Base-by-base conservation (phyloP, 2,329 filamentous ascomycete genomes). In the Alternaria triticimaculans region DNA sequence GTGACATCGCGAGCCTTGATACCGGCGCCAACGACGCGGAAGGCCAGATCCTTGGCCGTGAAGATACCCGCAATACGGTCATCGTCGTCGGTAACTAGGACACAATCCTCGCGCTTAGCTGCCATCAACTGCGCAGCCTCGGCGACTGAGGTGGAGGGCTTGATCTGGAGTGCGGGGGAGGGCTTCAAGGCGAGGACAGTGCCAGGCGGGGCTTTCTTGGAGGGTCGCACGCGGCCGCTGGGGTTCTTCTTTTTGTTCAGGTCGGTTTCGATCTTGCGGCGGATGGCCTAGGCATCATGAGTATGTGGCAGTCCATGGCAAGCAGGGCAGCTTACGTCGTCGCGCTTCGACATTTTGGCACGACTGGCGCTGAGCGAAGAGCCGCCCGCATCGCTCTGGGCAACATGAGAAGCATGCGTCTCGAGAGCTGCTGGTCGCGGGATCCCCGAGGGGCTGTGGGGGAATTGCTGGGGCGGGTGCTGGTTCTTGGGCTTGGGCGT, bases 91-190 rank as follows among this genome's bases (percentile, higher is more conserved):
- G 96, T 99, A 23, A 99, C 96, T 65, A 99, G 84, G 43, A 99
- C 96, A 76, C 96, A 99, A 81, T 99, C 96, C 82, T 99, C 96
- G 74, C 96, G 88, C 87, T 99, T 99, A 55, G 96, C 96, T 60
- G 96, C 96, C 96, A 99, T 99, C 77, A 99, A 86, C 85, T 99
- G 96, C 44, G 96, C 96, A 53, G 96, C 96, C 83, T 99, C 96
- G 68, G 96, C 91, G 60, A 99, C 95, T 54, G 93, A 97, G 25
- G 94, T 97, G 68, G 86, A 88, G 56, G 96, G 96, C 84, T 98
- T 98, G 83, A 99, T 98, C 84, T 99, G 96, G 18, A 99, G 90
- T 48, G 96, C 96, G 75, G 92, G 93, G 80, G 94, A 97, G 58
- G 96, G 96, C 83, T 96, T 96, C 68, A 99, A 87, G 75, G 96